phyloP scores from a whole-genome alignment of 1,139 yeast genomes.

The Nadsonia starkeyi-henricii region DNA sequence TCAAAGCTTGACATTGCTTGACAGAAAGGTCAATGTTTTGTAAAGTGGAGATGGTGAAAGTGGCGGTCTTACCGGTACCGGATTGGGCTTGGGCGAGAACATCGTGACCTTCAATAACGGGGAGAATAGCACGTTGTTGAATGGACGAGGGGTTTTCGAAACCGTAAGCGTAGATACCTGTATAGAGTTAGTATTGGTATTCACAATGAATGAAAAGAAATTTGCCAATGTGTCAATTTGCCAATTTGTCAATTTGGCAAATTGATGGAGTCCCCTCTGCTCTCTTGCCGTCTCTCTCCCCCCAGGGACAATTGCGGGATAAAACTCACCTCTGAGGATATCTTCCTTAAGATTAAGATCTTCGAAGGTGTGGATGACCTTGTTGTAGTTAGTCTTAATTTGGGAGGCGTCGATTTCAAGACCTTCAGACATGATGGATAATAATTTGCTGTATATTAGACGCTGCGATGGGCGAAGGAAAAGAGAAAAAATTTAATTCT shows the following conservation, averaged over 20 bases:
- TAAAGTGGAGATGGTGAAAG: conserved; percentile 92
- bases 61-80: conserved; percentile 99
- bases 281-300: too few relatives aligned
- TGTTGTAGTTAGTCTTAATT: conserved; percentile 95
- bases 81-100: conserved; percentile 98
- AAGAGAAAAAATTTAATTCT: not conserved
- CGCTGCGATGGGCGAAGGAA: not conserved
- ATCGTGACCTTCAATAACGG: conserved; percentile 92
- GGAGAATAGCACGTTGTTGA: conserved; percentile 96
- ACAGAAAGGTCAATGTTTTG: conserved; percentile 62
- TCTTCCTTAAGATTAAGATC: conserved; percentile 30
- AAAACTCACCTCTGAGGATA: conserved; percentile 25
- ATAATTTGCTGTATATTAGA: not conserved
- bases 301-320: not conserved
- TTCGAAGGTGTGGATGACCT: conserved; percentile 61
- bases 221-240: too few relatives aligned
- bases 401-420: conserved; percentile 74
- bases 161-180: conserved; percentile 87
- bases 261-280: too few relatives aligned
- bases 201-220: not conserved
- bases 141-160: conserved; percentile 95
- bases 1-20: conserved; percentile 55
- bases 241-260: too few relatives aligned
- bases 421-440: conserved; percentile 30
- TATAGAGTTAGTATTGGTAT: not conserved